Evolutionary conservation across 1,284 basidiomycete species (phyloP), one percentile per base, ranked within the genome.

Genomic region (Ceratobasidium sp.): DNA sequence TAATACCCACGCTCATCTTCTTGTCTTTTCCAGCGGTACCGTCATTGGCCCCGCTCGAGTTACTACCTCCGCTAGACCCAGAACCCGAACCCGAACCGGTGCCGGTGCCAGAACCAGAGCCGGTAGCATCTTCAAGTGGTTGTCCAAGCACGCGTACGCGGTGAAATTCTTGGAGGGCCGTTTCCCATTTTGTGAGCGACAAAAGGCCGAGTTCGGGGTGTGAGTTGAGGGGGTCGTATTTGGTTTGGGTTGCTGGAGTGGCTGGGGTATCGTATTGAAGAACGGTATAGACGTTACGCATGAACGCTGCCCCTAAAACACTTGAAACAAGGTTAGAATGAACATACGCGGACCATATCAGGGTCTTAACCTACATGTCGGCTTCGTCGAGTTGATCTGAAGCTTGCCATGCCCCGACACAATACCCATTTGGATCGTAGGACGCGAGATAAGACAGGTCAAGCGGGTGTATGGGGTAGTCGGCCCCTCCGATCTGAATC

Each of bases 281-380:
- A 7, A 79, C 80, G 33, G 80, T 80, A 44, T 80, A 80, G 40
- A 80, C 76, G 55, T 80, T 80, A 28, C 80, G 73, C 63, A 80
- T 42, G 56, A 80, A 80, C n/a, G 80, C 44, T 15, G 76, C 60
- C 33, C 80, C 80, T 4, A 80, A 55, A 53, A 80, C 68, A 26
- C 80, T 80, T 51, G 61, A 60, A 15, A 9, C 39, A 39, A 56
- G 23, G 23, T 39, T 26, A 46, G 9, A 42, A 10, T 10, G 18
- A 33, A 33, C 4, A 33, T 4, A 33, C 33, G 33, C 33, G 1
- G 1, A 49, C 23, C 18, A 40, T 33, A 66, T 26, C 42, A 58
- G 12, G 12, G 40, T 40, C 40, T 10, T 12, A 9, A 68, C 80
- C 72, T 51, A 80, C 80, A 80, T 9, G 51, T 80, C 80, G 15